These are phyloP conservation scores for Fusarium sp. DNA, from an alignment of 2,329 filamentous ascomycete genomes.

Conservation along the genomic window DNA sequence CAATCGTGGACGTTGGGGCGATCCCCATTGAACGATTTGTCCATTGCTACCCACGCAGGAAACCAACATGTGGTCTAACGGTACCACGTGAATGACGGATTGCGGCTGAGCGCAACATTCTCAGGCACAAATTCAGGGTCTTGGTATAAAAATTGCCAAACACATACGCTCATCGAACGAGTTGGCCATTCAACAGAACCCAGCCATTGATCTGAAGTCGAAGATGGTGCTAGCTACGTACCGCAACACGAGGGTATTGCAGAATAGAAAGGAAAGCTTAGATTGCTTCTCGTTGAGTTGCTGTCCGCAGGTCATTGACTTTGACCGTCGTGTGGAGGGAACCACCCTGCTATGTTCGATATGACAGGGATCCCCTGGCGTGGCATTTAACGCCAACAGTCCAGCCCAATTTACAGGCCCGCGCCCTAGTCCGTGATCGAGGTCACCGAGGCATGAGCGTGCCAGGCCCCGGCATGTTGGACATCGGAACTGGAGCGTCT, in stretches of 20 bases:
- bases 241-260: not conserved
- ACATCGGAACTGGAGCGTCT: constrained; percentile 16
- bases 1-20: constrained; percentile 28
- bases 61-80: constrained; percentile 29
- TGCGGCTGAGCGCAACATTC: constrained; percentile 15
- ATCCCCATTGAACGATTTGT: constrained; percentile 20
- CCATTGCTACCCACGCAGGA: constrained; percentile 8
- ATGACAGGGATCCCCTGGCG: constrained; percentile 29
- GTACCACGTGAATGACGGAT: constrained; percentile 35
- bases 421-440: constrained; percentile 14
- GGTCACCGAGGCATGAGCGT: constrained; percentile 25
- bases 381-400: constrained; percentile 26
- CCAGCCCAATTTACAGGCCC: not conserved
- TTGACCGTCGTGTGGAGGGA: constrained; percentile 5
- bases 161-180: not conserved
- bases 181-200: not conserved
- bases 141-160: not conserved
- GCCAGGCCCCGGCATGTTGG: constrained; percentile 41
- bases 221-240: not conserved
- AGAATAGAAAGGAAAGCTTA: constrained; percentile 5
- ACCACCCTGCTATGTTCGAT: constrained; percentile 16
- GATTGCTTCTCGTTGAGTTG: constrained; percentile 32
- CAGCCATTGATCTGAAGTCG: not conserved
- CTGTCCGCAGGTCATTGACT: constrained; percentile 3
- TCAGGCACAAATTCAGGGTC: constrained; percentile 15